Evolutionary conservation across 2,329 filamentous ascomycete species (phyloP), one percentile per base, ranked within the genome.

Genomic region (Diaporthe velutina): DNA sequence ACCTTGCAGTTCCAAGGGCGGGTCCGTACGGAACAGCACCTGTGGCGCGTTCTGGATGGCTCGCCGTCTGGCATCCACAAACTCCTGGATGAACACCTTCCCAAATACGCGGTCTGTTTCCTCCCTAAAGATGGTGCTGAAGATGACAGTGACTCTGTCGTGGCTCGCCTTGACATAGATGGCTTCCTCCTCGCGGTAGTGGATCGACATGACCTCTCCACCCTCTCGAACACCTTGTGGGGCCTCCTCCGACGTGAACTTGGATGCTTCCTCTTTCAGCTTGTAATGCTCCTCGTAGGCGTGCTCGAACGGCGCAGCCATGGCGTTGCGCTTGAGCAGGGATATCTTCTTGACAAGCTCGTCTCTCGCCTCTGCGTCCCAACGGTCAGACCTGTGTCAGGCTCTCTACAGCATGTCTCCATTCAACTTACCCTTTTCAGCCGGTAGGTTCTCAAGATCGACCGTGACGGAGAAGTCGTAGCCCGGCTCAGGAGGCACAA

Each of bases 111-210:
- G 90, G 83, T 99, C 97, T 72, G 97, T 99, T 86, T 99, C 97
- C 83, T 99, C 97, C 74, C 95, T 90, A 89, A 99, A 99, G 70
- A 98, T 91, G 55, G 97, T 99, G 86, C 95, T 98, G 89, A 99
- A 99, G 82, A 99, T 99, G 81, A 99, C 96, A 0, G 97, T 99
- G 70, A 99, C 97, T 81, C 97, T 93, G 83, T 99, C 97, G 86
- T 97, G 94, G 84, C 94, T 97, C 76, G 97, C 96, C 87, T 99
- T 98, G 87, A 99, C 93, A 85, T 98, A 99, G 82, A 99, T 98
- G 70, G 97, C 96, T 84, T 99, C 97, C 87, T 98, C 96, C 81
- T 99, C 97, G 73, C 97, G 94, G 87, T 99, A 99, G 85, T 98
- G 96, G 80, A 99, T 98, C 3, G 96, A 93, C 90, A 97, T 98